phyloP scores from a whole-genome alignment of 225 moss, liverwort and hornwort species.

The Straminergon stramineum region DNA sequence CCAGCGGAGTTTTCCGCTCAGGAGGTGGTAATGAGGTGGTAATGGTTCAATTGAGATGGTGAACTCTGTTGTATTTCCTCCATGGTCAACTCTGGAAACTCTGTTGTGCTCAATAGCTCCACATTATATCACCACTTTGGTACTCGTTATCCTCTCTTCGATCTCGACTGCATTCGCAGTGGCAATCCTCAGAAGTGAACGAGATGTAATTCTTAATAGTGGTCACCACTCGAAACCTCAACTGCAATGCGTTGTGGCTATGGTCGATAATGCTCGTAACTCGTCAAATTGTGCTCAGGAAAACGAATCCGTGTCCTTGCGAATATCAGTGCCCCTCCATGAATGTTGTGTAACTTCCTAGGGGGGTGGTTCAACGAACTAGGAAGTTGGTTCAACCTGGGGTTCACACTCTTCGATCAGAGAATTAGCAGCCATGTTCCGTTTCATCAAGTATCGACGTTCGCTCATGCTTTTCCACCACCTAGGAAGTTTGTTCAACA shows the following conservation, averaged over 20 bases:
- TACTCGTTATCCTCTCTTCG: background rate
- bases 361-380: background rate
- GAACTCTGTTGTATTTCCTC: background rate
- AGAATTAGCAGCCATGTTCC: background rate
- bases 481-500: background rate
- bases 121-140: background rate
- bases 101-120: background rate
- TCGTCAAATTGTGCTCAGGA: background rate
- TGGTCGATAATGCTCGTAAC: background rate
- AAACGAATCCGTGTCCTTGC: too few species aligned
- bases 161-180: background rate
- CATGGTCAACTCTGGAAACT: background rate
- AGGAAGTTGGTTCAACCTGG: background rate
- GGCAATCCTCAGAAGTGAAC: background rate
- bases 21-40: background rate
- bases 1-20: background rate
- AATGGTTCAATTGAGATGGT: background rate
- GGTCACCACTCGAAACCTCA: background rate
- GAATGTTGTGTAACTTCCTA: background rate
- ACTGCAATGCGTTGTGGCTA: background rate
- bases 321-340: background rate
- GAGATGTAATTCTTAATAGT: background rate
- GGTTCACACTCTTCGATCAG: background rate
- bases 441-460: background rate
- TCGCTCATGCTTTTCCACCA: background rate